Conservation (phyloP, 345 rosid species). For the Jatropha curcas region DNA sequence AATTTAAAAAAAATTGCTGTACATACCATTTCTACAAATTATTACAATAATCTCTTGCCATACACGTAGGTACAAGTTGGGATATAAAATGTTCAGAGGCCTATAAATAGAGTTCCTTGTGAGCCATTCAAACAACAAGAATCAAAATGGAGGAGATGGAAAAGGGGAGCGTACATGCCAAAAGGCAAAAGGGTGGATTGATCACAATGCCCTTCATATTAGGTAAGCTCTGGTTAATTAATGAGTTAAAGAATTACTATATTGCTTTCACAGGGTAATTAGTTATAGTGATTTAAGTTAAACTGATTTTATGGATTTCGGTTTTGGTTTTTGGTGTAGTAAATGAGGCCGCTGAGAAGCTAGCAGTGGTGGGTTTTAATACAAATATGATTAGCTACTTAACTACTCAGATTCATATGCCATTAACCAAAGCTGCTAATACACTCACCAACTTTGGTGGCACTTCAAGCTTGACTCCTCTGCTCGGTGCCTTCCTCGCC, state of each 20-base stretch:
- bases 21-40: not conserved
- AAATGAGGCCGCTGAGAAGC: constrained; percentile 83
- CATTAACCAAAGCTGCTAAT: constrained; percentile 88
- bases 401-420: constrained; percentile 79
- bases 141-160: constrained; percentile 10
- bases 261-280: too few species aligned
- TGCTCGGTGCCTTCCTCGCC: constrained; percentile 83
- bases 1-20: not conserved
- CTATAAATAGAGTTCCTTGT: constrained; percentile 18
- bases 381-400: constrained; percentile 90
- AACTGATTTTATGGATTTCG: not conserved
- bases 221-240: constrained; percentile 15
- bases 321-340: constrained; percentile 37
- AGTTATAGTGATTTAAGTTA: too few species aligned
- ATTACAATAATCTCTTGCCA: not conserved
- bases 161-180: not conserved
- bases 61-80: not conserved
- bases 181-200: constrained; percentile 29
- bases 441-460: constrained; percentile 89
- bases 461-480: constrained; percentile 75
- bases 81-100: not conserved
- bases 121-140: not conserved
- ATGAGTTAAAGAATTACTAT: too few species aligned
- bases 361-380: constrained; percentile 81
- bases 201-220: constrained; percentile 38